phyloP scores from a whole-genome alignment of 768 basidiomycete species.

The Mycena latifolia region DNA sequence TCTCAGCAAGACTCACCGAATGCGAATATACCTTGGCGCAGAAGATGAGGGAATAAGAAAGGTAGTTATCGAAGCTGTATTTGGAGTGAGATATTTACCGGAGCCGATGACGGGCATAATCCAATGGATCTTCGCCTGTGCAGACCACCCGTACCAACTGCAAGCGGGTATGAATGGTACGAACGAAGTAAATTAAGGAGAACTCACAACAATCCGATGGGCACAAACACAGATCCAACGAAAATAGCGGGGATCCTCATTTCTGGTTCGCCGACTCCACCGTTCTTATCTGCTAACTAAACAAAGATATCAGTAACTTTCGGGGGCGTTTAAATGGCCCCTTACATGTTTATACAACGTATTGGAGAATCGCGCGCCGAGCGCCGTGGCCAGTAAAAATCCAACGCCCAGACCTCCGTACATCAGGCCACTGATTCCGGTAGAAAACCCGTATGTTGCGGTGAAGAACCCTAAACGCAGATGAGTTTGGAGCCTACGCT shows the following conservation, averaged over 20 bases:
- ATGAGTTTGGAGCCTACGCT: background rate
- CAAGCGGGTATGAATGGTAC: background rate
- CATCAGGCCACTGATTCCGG: slow-evolving; percentile 66
- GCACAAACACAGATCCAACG: slow-evolving; percentile 77
- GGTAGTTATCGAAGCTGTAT: too few species aligned
- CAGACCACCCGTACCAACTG: slow-evolving; percentile 89
- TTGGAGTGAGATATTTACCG: slow-evolving; percentile 46
- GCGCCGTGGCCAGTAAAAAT: slow-evolving; percentile 60
- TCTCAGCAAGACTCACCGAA: slow-evolving; percentile 62
- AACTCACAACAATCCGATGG: slow-evolving; percentile 77
- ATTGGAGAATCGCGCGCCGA: slow-evolving; percentile 63
- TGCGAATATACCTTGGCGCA: slow-evolving; percentile 64
- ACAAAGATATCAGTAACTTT: background rate
- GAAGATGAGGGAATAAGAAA: too few species aligned
- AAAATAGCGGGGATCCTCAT: slow-evolving; percentile 83
- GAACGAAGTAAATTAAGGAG: slow-evolving; percentile 23
- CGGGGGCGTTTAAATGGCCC: slow-evolving; percentile 5
- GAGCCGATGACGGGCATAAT: slow-evolving; percentile 75
- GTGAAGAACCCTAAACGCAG: slow-evolving; percentile 57
- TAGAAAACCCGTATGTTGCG: slow-evolving; percentile 61
- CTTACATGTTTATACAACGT: slow-evolving; percentile 62
- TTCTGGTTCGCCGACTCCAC: slow-evolving; percentile 78
- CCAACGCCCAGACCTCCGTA: slow-evolving; percentile 69
- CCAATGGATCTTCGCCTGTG: slow-evolving; percentile 74
- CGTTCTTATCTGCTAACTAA: slow-evolving; percentile 65